Evolutionary conservation across 306 rosid species (phyloP).

Genomic region (Alnus glutinosa): DNA sequence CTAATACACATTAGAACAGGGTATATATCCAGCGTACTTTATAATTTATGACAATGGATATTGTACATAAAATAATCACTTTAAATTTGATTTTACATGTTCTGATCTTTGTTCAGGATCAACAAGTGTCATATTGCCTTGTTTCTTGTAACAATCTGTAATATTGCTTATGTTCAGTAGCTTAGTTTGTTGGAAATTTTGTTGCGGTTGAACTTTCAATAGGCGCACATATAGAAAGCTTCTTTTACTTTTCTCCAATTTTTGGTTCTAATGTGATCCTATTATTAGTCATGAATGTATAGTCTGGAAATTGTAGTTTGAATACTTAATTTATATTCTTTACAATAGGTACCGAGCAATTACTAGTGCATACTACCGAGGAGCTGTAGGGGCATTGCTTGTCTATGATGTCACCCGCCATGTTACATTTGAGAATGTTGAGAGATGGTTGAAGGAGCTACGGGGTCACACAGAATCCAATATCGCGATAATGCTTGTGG

Average conservation of each 20-base stretch:
- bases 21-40: not conserved
- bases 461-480: constrained; percentile 65
- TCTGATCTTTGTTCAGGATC: too few species aligned
- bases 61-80: not conserved
- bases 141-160: not conserved
- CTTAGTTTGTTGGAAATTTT: too few species aligned
- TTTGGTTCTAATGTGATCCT: not conserved
- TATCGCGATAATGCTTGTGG: constrained; percentile 55
- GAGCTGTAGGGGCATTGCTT: constrained; percentile 61
- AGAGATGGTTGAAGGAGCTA: constrained; percentile 66
- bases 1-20: not conserved
- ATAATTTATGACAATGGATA: not conserved
- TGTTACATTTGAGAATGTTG: constrained; percentile 59
- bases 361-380: constrained; percentile 60
- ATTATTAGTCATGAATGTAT: not conserved
- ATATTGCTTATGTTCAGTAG: not conserved
- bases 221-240: not conserved
- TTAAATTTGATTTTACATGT: not conserved
- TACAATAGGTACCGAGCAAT: constrained; percentile 57
- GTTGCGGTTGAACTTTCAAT: not conserved
- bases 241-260: not conserved
- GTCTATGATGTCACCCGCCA: constrained; percentile 57
- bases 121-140: not conserved
- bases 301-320: constrained; percentile 7
- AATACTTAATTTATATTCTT: not conserved